Evolutionary conservation across 306 rosid species (phyloP).

Genomic region (Dryas octopetala): DNA sequence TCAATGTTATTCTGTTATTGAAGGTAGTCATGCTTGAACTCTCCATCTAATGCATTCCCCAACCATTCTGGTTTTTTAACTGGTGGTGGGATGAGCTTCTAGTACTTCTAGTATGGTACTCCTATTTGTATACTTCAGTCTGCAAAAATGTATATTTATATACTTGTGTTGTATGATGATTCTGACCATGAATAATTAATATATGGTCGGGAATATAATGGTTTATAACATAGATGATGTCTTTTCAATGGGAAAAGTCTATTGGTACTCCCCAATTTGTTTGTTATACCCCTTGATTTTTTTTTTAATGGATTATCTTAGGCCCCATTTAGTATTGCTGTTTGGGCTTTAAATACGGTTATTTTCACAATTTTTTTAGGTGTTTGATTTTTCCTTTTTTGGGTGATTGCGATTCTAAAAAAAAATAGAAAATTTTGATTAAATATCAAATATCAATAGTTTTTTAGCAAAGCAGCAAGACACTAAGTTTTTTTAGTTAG

Average conservation of each 20-base stretch:
- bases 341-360: no score
- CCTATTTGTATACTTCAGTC: conserved; percentile 17
- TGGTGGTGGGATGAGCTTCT: conserved; percentile 42
- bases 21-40: conserved; percentile 27
- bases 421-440: no score
- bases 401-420: no score
- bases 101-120: conserved; percentile 14
- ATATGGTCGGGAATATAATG: neutral
- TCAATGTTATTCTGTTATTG: conserved; percentile 29
- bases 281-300: no score
- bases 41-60: conserved; percentile 34
- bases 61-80: conserved; percentile 46
- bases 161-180: conserved; percentile 27
- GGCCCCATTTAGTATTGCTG: no score
- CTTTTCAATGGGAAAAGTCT: neutral
- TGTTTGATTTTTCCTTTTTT: no score
- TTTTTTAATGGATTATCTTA: no score
- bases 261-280: no score
- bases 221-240: neutral
- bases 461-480: no score
- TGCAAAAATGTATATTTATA: conserved; percentile 48
- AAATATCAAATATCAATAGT: no score
- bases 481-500: no score
- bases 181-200: neutral
- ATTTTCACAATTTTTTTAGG: no score